Base-by-base conservation (phyloP, 257 asterid genomes). In the Phtheirospermum japonicum region DNA sequence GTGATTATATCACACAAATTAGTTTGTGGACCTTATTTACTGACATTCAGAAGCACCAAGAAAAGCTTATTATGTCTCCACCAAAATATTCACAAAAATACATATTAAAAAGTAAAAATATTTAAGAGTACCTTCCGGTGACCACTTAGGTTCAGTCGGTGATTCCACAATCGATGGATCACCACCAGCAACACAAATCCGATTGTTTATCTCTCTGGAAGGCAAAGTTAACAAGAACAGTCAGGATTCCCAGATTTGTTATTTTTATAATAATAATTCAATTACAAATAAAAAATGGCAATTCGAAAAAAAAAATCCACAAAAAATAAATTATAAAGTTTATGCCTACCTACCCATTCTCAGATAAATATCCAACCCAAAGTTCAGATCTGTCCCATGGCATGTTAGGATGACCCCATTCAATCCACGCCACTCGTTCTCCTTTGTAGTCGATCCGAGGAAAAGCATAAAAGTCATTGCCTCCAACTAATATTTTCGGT, bases 331-430 rank as follows among this genome's bases (percentile, higher is more conserved):
- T 45, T 43, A 10, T 40, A 11, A 61, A 61, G 34, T 34, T 9
- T 34, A 23, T 18, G 52, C 49, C 40, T 33, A 57, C 83, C 12
- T 66, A 92, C 99, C 99, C 99, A 68, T 83, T 77, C 50, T 81
- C 89, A 74, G 88, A 83, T 59, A 89, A 67, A 71, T 85, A 82
- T 72, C 97, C 99, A 73, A 92, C 99, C 97, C 99, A 92, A 69
- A 92, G 96, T 77, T 86, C 86, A 55, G 99, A 92, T 82, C 79
- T 87, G 71, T 92, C 99, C 99, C 99, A 89, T 48, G 96, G 97
- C 97, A 92, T 89, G 82, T 89, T 85, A 59, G 99, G 99, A 76
- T 92, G 99, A 58, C 82, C 69, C 99, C 99, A 92, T 74, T 92
- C 88, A 42, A 92, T 89, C 99, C 99, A 92, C 42, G 99, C 94